A percentile compares a stretch with the other conserved stretches of the same genome.
Conservation (phyloP, 345 rosid species). For the Eucalyptus caleyi region DNA sequence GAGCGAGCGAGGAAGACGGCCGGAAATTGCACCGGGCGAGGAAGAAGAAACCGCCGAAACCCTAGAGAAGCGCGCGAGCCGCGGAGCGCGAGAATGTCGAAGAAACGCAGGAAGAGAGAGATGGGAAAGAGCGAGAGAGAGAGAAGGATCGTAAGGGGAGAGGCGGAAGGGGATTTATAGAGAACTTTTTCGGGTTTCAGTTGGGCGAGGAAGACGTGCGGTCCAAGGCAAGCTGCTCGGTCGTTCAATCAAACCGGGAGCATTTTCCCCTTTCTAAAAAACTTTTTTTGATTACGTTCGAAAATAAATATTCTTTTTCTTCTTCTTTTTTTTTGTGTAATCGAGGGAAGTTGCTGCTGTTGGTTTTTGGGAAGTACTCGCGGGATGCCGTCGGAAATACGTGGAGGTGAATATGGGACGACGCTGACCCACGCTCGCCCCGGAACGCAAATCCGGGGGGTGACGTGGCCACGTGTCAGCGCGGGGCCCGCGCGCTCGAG, state of each 20-base stretch:
- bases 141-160: slow-evolving; percentile 4
- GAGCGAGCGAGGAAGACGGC: neutral
- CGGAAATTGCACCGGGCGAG: neutral
- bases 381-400: neutral
- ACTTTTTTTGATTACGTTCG: neutral
- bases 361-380: neutral
- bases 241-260: neutral
- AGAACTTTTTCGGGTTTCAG: neutral
- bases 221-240: slow-evolving; percentile 20
- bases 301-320: neutral
- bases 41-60: neutral
- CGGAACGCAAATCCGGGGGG: neutral
- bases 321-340: neutral
- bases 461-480: slow-evolving; percentile 30
- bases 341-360: neutral
- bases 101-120: neutral
- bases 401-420: neutral
- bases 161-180: slow-evolving; percentile 45
- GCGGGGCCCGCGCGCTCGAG: neutral
- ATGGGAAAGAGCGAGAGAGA: neutral
- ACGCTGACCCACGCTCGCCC: neutral
- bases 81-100: slow-evolving; percentile 1
- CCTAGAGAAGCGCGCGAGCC: neutral
- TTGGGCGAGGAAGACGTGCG: slow-evolving; percentile 37
- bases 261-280: too few species aligned